These are phyloP conservation scores for Teratosphaeriaceae sp. DNA, from an alignment of 2,329 filamentous ascomycete species.

Conservation along the genomic window DNA sequence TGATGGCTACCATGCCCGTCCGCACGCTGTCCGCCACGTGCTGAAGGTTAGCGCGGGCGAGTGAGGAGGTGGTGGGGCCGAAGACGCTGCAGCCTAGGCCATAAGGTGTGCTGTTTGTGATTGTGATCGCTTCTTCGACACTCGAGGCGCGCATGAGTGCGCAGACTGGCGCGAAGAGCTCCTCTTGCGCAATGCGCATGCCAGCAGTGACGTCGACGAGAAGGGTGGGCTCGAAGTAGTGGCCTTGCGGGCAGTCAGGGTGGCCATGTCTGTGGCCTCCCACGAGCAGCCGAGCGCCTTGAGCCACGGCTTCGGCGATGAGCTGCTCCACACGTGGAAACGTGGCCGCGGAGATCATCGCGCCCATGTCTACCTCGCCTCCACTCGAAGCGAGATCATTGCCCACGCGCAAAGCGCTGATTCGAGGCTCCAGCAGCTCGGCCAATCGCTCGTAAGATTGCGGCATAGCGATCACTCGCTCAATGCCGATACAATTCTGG, in stretches of 20 bases:
- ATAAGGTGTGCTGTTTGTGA: conserved; percentile 80
- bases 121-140: conserved; percentile 59
- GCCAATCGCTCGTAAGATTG: conserved; percentile 70
- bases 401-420: conserved; percentile 68
- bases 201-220: conserved; percentile 78
- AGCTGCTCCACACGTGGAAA: conserved; percentile 72
- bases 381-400: conserved; percentile 50
- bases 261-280: conserved; percentile 70
- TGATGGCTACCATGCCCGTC: conserved; percentile 87
- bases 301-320: conserved; percentile 66
- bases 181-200: conserved; percentile 84
- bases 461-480: conserved; percentile 78
- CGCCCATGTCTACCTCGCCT: conserved; percentile 66
- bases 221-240: conserved; percentile 90
- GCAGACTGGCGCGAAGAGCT: conserved; percentile 91
- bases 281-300: conserved; percentile 73
- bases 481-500: conserved; percentile 96
- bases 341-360: conserved; percentile 72
- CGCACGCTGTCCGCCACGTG: conserved; percentile 62
- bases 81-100: conserved; percentile 87
- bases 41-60: conserved; percentile 53
- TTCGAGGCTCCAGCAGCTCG: conserved; percentile 62
- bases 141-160: conserved; percentile 68
- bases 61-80: conserved; percentile 44
- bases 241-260: conserved; percentile 66